phyloP scores from a whole-genome alignment of 73 alveolate genomes.

The Paramecium octaurelia region DNA sequence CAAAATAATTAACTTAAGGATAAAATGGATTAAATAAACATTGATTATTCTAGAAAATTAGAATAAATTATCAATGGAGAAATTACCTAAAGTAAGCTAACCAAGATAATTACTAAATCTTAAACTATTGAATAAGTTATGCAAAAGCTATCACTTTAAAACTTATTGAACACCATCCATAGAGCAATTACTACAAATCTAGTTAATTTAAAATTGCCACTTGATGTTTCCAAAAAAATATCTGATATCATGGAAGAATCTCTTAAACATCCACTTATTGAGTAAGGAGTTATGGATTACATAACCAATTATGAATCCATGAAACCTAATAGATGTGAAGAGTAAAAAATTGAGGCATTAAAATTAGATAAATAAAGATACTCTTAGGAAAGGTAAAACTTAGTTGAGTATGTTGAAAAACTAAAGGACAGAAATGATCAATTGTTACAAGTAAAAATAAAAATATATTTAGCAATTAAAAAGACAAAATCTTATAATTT shows the following conservation, averaged over 20 bases:
- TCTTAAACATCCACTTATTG: background rate
- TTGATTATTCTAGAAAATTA: background rate
- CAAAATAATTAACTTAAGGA: background rate
- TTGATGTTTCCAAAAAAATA: background rate
- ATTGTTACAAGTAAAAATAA: background rate
- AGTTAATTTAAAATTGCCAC: background rate
- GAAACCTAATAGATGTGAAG: constrained; percentile 24
- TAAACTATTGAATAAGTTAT: background rate
- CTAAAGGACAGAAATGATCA: background rate
- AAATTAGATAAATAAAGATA: background rate
- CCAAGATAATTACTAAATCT: constrained; percentile 8
- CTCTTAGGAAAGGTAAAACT: background rate
- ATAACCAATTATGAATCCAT: background rate
- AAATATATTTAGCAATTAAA: background rate
- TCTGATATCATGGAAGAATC: background rate
- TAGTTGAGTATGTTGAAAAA: background rate
- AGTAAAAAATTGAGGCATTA: constrained; percentile 7
- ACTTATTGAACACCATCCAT: background rate
- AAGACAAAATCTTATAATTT: background rate
- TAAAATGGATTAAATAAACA: background rate
- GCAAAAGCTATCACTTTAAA: background rate
- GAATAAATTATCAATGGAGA: background rate
- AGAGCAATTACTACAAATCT: background rate
- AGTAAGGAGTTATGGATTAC: constrained; percentile 5
- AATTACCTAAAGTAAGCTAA: background rate